Evolutionary conservation across 768 basidiomycete species (phyloP), one percentile per base, ranked within the genome.

Genomic region (Tremella mesenterica): DNA sequence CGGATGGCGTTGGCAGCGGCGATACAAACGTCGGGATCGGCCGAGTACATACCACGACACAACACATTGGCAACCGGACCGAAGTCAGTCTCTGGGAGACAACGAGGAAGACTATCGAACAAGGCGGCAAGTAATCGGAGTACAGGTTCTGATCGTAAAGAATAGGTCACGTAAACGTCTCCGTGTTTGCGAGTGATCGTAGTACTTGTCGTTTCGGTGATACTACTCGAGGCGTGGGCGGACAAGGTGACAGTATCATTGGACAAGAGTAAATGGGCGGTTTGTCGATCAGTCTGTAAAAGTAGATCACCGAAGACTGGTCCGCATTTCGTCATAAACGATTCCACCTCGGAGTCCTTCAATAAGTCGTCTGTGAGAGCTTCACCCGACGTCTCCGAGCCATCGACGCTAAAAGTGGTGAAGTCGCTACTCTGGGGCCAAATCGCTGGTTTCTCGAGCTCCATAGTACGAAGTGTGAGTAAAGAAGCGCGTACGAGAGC

Each of bases 61-160:
- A 92, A 79, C 77, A 88, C 82, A 59, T 88, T 85, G 47, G 88
- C 77, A 0, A 83, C 80, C 38, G 85, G 83, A 10, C 77, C 67
- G 44, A 85, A 70, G 13, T 61, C 38, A 80, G 63, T 28, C 81
- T 71, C 75, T 64, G 83, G 81, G 38, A 90, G 76, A 62, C 82
- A 85, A 2, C 91, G 81, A 0, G 91, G 91, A 83, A 89, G 85
- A 4, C 86, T 80, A 55, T 85, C 83, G 70, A 90, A 85, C 64
- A 85, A 82, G 0, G 83, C 81, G 60, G 84, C 81, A 3, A 92
- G 77, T 29, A 91, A 76, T 48, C 76, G 79, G 61, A 95, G 81
- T 52, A 84, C 81, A 0, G 86, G 78, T 16, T 75, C 72, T 9
- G 80, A 76, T 48, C 78, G 75, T 20, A 75, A 76, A 13, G 86